Evolutionary conservation across 768 basidiomycete genomes (phyloP), one percentile per base, ranked within the genome.

Genomic region (Russula abietina): DNA sequence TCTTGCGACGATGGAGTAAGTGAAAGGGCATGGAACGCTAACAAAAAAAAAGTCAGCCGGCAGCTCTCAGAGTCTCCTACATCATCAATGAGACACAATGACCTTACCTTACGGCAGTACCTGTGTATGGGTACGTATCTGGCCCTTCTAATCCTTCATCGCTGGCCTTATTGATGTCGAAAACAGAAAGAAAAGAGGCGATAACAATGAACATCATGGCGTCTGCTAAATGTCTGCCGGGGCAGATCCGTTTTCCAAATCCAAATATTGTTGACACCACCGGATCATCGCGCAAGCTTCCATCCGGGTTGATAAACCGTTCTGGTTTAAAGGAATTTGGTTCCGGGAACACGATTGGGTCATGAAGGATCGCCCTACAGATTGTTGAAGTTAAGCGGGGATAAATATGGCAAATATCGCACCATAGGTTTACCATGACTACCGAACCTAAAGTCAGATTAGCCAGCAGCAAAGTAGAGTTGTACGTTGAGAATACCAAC

Each of bases 401-500:
- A n/a, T 17, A 9, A 6, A 41, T 17, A 11, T 1, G 26, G 16
- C 4, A 14, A 22, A 36, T 22, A 36, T 24, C 45, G 19, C 4
- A 65, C 70, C 68, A 69, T 14, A 55, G 53, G 52, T 71, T 70
- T 4, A 55, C 60, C 4, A 67, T 38, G 28, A 71, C 46, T 14
- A 66, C n/a, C 32, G 70, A 32, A 4, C 67, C 70, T 38, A 26
- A 10, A 32, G 46, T 19, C 22, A 22, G 1, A 51, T 28, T 26
- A 43, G 8, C 22, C 17, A 46, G 24, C 26, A 19, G 2, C 14
- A 19, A 11, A n/a, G 11, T 7, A n/a, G 17, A 26, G 26, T 12
- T 8, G 24, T 19, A 24, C 1, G 33, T 19, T 17, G 16, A 59
- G 46, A 11, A 32, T 17, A 26, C 54, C 4, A 28, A 60, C 62